Base-by-base conservation (phyloP, 495 filamentous ascomycete genomes). In the Penicillium ucsense region DNA sequence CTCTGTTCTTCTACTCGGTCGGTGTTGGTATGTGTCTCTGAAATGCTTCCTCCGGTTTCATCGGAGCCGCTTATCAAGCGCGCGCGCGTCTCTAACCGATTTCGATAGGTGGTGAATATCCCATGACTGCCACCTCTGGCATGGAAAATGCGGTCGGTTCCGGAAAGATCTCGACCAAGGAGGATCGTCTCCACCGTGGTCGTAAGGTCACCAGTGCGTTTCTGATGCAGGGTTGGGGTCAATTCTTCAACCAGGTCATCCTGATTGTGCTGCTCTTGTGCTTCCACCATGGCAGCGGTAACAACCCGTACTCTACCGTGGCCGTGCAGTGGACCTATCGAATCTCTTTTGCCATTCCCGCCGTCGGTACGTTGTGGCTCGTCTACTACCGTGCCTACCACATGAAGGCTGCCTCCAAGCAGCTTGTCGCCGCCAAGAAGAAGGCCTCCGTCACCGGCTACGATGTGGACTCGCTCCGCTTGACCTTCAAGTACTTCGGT, bases 171-270 rank as follows among this genome's bases (percentile, higher is more conserved):
- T 95, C 89, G 6, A 91, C 88, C 49, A 82, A 80, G 51, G 86
- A 92, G 20, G 89, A 95, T 62, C 86, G 89, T 65, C 77, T 94
- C 38, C 89, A 95, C 74, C 87, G 89, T 64, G 89, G 89, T 40
- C 84, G 89, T 60, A 91, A 91, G 66, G 88, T 94, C 58, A 92
- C 88, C 43, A 84, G 80, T 63, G 89, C 89, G 32, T 95, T 95
- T 72, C 68, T 95, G 70, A 95, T 95, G 89, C 89, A 95, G 63
- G 89, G 89, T 40, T 95, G 89, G 89, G 89, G 89, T 57, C 89
- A 95, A 63, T 84, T 94, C 59, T 73, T 85, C 69, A 95, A 95
- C 78, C 89, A 94, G 65, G 81, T 80, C 48, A 63, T 92, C 40
- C 75, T 95, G 38, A 94, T 94, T 56, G 57, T 95, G 38, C 70